Evolutionary conservation across 306 rosid genomes (phyloP), one percentile per base, ranked within the genome.

Genomic region (Gillenia trifoliata): DNA sequence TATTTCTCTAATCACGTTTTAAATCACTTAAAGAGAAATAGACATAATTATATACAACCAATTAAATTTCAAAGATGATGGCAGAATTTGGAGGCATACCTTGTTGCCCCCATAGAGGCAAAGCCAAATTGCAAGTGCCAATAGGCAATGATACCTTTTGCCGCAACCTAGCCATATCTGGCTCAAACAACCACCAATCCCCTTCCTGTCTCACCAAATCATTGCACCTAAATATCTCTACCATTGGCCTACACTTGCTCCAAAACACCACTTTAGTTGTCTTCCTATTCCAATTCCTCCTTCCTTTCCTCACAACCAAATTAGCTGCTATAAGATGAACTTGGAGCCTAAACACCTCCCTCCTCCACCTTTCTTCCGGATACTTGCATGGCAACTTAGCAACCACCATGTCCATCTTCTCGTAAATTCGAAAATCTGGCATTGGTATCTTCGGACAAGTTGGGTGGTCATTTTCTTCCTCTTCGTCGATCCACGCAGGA

Each of bases 101-200:
- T 90, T 92, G 88, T 88, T 92, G 88, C 74, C 88, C 92, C 99
- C 97, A 94, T 0, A 92, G 88, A 54, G 99, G 98, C 81, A 94
- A 70, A 77, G 97, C 86, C 87, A 92, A 78, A 57, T 75, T 88
- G 79, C 97, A 94, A 15, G 96, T 86, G 6, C 98, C 96, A 66
- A 87, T 57, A 9, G 98, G 99, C 89, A 94, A 80, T 3, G 92
- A 73, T 38, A 88, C 67, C 73, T 94, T 94, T 20, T 90, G 90
- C 43, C 86, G 85, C 83, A 94, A 77, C 62, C 74, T 82, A 36
- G 64, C 65, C 23, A 83, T 83, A 64, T 85, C 93, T 7, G 83
- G 73, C 65, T 86, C 83, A 68, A 66, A 94, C 41, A 86, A 82
- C 97, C 99, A 94, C 99, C 99, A 94, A 13, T 94, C 82, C 25